Evolutionary conservation across 208 protist species (phyloP), one percentile per base, ranked within the genome.

Genomic region (Trypanosoma brucei): DNA sequence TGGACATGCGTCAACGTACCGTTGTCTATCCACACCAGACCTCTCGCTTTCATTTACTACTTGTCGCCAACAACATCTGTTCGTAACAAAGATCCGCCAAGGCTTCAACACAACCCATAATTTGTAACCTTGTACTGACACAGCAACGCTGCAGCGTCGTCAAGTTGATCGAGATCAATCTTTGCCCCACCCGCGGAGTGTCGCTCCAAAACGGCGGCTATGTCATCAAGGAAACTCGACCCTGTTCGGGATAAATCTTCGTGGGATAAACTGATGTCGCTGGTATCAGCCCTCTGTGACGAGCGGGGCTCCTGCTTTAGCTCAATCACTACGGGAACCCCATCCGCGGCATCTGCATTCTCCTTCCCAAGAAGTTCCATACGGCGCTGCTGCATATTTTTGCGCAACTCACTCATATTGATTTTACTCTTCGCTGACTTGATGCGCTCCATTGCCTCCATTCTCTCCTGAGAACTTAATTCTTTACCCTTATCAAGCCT

Each of bases 81-180:
- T 11, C 22, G 22, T 22, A 22, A 22, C 22, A 22, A 22, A 22
- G 22, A 22, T 22, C 22, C 22, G 42, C 11, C 42, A 11, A 46
- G 8, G 11, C 54, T n/a, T 51, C 70, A 88, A 52, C 57, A 65
- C 8, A 78, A 49, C n/a, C 72, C 76, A 56, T 84, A 74, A 51
- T 75, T 75, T 13, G 75, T 58, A n/a, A 72, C 46, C 53, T 89
- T 89, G 67, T 91, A 87, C 50, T 87, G 75, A 8, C 56, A 77
- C 2, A 91, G 50, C 13, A 91, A 65, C n/a, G 44, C 57, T 13
- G 63, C 76, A 8, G 74, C 81, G 50, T 76, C 78, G 37, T 87
- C 78, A 5, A 91, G 69, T 11, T 79, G 33, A 31, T 83, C 76
- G 3, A 83, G 62, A 8, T 75, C 66, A 52, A 87, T 83, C 13